Base-by-base conservation (phyloP, 306 rosid genomes). In the Mucuna pruriens region DNA sequence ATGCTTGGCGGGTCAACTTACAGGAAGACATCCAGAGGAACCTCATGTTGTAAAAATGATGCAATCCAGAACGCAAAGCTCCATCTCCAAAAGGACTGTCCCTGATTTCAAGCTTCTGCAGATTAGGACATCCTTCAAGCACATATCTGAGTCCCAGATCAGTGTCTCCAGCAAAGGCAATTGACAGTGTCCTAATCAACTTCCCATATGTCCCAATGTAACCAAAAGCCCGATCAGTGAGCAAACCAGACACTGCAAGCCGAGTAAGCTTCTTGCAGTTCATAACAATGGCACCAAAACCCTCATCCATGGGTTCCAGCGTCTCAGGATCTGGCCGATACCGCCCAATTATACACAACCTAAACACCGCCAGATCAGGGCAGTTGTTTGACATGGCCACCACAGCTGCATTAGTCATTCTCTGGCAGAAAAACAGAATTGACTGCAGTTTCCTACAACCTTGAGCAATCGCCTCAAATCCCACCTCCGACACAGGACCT, bases 1-100 rank as follows among this genome's bases (percentile, higher is more conserved):
- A 92, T 55, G 92, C 95, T 62, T 72, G 87, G 61, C 46, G 92
- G 12, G 97, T 84, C 82, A 94, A 63, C 20, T 51, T 82, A 79
- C 98, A 91, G 0, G 90, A 80, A 3, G 98, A 94, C 97, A 94
- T 91, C 98, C 98, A 94, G n/a, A 94, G 90, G 78, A 94, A 94
- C 75, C 98, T 87, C 98, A 94, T 91, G 78, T 89, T 94, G 87
- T 94, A 94, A 65, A 86, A 94, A 81, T 87, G 94, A 84, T 90
- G 93, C 85, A 91, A 74, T 70, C 98, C 98, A 16, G 94, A 90
- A 48, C 20, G 89, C 44, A 94, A 46, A 77, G 94, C 97, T 42
- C 49, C 85, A 84, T 94, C 94, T 34, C 98, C 98, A 85, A 94
- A 94, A 29, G 98, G 98, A 85, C 98, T 75, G 54, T 94, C 98